Evolutionary conservation across 805 yeast genomes (phyloP).

Genomic region (Pichia kluyveri): DNA sequence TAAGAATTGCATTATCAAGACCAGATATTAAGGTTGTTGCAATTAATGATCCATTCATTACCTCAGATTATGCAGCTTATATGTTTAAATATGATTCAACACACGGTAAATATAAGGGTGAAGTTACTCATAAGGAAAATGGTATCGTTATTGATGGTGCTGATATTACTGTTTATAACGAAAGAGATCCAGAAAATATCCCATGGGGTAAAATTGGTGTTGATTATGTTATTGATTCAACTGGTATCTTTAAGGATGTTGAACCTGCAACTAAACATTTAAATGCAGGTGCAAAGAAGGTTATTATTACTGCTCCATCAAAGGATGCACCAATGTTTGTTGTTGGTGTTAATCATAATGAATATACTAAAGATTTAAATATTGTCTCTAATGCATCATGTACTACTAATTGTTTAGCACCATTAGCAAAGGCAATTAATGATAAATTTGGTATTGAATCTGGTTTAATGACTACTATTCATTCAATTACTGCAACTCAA

Average conservation of each 20-base stretch:
- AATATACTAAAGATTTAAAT: constrained; percentile 65
- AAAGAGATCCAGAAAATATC: constrained; percentile 75
- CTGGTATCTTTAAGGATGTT: constrained; percentile 83
- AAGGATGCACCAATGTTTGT: constrained; percentile 94
- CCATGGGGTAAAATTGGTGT: constrained; percentile 86
- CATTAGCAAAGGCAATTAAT: constrained; percentile 83
- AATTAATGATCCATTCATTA: constrained; percentile 86
- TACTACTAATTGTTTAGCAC: constrained; percentile 94
- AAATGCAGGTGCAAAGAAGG: constrained; percentile 91
- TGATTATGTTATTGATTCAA: constrained; percentile 84
- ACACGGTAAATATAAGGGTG: constrained; percentile 79
- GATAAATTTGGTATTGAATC: constrained; percentile 81
- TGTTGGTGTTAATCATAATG: constrained; percentile 78
- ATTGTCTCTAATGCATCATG: constrained; percentile 91
- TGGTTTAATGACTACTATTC: constrained; percentile 94
- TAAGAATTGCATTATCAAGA: constrained; percentile 72
- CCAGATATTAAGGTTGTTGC: constrained; percentile 76
- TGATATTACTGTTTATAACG: constrained; percentile 60
- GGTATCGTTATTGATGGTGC: constrained; percentile 61
- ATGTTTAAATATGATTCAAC: constrained; percentile 95
- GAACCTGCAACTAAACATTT: constrained; percentile 81
- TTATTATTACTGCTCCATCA: constrained; percentile 90
- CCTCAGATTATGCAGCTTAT: constrained; percentile 86
- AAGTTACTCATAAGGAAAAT: constrained; percentile 49
- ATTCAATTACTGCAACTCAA: constrained; percentile 93